Evolutionary conservation across 768 basidiomycete species (phyloP).

Genomic region (Holtermanniella nyarrowii): DNA sequence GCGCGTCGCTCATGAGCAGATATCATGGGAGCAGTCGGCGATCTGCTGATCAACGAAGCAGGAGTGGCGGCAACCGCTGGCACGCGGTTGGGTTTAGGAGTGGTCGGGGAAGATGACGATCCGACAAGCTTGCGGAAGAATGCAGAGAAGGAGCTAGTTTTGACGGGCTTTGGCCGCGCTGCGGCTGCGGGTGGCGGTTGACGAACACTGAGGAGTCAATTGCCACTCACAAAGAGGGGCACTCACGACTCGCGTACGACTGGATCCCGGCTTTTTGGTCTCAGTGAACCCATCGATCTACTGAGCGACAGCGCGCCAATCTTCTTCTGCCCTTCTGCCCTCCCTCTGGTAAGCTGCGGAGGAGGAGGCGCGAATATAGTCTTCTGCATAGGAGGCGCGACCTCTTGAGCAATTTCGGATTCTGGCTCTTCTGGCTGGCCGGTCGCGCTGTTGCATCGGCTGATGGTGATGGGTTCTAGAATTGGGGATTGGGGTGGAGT

Average conservation of each 20-base stretch:
- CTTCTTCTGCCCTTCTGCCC: background rate
- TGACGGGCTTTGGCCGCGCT: background rate
- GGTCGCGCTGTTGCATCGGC: background rate
- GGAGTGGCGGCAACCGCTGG: background rate
- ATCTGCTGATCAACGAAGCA: background rate
- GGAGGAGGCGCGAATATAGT: too few species aligned
- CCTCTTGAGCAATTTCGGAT: too few species aligned
- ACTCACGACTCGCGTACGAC: too few species aligned
- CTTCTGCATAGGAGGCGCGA: too few species aligned
- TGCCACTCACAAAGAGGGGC: too few species aligned
- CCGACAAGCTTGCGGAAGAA: conserved; percentile 20
- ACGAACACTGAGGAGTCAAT: too few species aligned
- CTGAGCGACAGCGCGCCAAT: background rate
- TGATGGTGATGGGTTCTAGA: background rate
- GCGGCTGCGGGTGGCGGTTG: too few species aligned
- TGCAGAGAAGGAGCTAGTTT: conserved; percentile 6
- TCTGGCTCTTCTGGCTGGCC: background rate
- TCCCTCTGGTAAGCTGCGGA: too few species aligned
- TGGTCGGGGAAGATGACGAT: background rate
- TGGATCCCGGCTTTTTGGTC: background rate
- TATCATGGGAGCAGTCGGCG: conserved; percentile 4
- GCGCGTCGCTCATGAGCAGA: too few species aligned
- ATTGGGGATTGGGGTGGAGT: background rate
- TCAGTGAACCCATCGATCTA: background rate
- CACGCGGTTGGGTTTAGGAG: background rate